A percentile compares a stretch with the other conserved stretches of the same genome.
Evolutionary conservation across 139 green algal genomes (phyloP).

Genomic region (Microglena sp.): DNA sequence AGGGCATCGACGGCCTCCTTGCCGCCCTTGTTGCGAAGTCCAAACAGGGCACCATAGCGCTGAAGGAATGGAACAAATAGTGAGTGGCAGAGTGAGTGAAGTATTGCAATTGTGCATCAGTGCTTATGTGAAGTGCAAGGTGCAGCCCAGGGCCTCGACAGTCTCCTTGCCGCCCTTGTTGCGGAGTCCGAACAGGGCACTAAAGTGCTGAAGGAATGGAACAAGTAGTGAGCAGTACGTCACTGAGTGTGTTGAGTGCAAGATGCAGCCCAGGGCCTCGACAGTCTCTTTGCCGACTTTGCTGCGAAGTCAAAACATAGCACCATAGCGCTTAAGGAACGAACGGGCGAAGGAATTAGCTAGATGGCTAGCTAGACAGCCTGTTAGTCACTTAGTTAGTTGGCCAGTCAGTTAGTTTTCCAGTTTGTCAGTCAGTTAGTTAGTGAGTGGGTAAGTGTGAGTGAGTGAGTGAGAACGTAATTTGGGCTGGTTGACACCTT

Average conservation of each 20-base stretch:
- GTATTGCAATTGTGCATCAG: background rate
- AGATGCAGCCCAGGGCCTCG: conserved; percentile 51
- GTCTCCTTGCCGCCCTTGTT: conserved; percentile 73
- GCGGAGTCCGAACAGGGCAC: conserved; percentile 90
- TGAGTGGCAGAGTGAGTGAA: background rate
- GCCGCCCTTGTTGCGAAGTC: conserved; percentile 82
- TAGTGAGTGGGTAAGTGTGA: no score
- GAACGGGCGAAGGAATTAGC: no score
- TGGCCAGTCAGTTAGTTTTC: no score
- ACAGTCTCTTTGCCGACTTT: conserved; percentile 67
- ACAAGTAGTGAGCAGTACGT: background rate
- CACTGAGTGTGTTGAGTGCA: no score
- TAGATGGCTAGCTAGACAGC: no score
- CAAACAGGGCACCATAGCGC: conserved; percentile 92
- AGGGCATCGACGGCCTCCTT: conserved; percentile 64
- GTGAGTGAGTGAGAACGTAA: no score
- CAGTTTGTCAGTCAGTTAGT: no score
- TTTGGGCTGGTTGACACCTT: no score
- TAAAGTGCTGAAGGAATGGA: conserved; percentile 52
- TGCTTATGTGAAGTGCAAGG: no score
- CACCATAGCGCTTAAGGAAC: conserved; percentile 61
- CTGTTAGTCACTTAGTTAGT: no score
- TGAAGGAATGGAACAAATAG: background rate
- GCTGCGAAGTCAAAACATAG: conserved; percentile 94
- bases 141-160: conserved; percentile 60